Evolutionary conservation across 768 basidiomycete species (phyloP).

Genomic region (Russula sp.): DNA sequence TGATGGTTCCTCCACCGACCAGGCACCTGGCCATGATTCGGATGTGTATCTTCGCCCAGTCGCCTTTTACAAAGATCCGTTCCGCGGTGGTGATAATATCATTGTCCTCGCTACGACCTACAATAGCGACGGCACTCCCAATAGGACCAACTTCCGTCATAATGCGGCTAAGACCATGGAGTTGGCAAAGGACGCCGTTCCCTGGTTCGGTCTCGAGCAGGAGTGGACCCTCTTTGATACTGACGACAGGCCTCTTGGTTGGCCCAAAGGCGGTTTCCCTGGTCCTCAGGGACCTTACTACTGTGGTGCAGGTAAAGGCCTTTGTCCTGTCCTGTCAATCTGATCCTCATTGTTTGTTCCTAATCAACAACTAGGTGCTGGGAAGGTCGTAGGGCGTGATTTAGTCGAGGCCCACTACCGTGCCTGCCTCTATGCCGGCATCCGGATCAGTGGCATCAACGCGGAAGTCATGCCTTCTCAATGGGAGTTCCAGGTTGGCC

Average conservation of each 20-base stretch:
- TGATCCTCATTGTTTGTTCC: neutral
- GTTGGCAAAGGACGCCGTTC: slow-evolving; percentile 64
- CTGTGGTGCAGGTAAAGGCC: slow-evolving; percentile 86
- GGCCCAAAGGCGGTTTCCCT: slow-evolving; percentile 99
- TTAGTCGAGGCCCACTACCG: slow-evolving; percentile 99
- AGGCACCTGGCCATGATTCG: slow-evolving; percentile 92
- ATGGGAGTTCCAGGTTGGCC: slow-evolving; percentile 99
- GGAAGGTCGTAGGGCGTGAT: slow-evolving; percentile 97
- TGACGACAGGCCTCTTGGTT: slow-evolving; percentile 86
- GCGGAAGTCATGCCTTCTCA: slow-evolving; percentile 99
- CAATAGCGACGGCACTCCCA: slow-evolving; percentile 98
- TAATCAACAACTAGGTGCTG: slow-evolving; percentile 57
- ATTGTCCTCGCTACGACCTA: slow-evolving; percentile 95
- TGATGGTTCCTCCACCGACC: slow-evolving; percentile 95
- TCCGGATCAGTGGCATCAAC: slow-evolving; percentile 99
- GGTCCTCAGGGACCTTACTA: slow-evolving; percentile 99
- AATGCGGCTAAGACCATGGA: slow-evolving; percentile 96
- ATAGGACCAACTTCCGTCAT: slow-evolving; percentile 93
- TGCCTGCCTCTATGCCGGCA: slow-evolving; percentile 87
- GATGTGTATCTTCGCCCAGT: slow-evolving; percentile 97
- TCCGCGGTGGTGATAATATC: slow-evolving; percentile 98
- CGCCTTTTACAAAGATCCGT: slow-evolving; percentile 97
- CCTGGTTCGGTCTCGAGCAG: slow-evolving; percentile 99
- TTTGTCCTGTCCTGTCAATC: neutral
- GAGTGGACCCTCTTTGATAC: slow-evolving; percentile 96